Evolutionary conservation across 306 rosid genomes (phyloP).

Genomic region (Ochetophila trinervis): DNA sequence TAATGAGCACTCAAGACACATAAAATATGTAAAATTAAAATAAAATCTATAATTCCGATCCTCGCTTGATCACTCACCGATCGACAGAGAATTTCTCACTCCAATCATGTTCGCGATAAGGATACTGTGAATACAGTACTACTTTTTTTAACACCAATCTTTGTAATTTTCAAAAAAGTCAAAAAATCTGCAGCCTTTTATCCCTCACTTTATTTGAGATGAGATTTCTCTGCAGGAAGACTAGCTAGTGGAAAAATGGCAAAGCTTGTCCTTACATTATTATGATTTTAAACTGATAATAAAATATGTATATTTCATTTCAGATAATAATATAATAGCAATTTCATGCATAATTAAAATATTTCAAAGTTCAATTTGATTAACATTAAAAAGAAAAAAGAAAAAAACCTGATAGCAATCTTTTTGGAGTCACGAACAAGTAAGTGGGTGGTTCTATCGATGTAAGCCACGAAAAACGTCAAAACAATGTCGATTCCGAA

Average conservation of each 20-base stretch:
- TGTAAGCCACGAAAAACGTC: conserved; percentile 76
- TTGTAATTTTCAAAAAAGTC: no score
- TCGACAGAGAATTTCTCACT: neutral
- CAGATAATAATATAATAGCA: no score
- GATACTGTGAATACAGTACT: no score
- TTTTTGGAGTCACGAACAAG: conserved; percentile 62
- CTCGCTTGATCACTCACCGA: neutral
- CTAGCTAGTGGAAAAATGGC: neutral
- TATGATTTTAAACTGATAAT: neutral
- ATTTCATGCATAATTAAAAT: no score
- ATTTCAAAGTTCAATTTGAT: no score
- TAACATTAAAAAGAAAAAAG: no score
- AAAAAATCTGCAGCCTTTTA: neutral
- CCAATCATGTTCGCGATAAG: neutral
- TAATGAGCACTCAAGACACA: neutral
- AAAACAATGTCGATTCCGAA: conserved; percentile 65
- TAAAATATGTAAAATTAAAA: no score
- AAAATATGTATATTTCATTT: no score
- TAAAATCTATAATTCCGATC: neutral
- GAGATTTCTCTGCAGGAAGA: neutral
- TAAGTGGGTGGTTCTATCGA: conserved; percentile 60
- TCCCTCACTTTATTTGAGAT: neutral
- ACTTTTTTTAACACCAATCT: no score
- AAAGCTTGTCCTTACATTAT: neutral
- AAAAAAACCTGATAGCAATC: conserved; percentile 54